Base-by-base conservation (phyloP, 2,329 filamentous ascomycete genomes). In the Aureobasidium vineae region DNA sequence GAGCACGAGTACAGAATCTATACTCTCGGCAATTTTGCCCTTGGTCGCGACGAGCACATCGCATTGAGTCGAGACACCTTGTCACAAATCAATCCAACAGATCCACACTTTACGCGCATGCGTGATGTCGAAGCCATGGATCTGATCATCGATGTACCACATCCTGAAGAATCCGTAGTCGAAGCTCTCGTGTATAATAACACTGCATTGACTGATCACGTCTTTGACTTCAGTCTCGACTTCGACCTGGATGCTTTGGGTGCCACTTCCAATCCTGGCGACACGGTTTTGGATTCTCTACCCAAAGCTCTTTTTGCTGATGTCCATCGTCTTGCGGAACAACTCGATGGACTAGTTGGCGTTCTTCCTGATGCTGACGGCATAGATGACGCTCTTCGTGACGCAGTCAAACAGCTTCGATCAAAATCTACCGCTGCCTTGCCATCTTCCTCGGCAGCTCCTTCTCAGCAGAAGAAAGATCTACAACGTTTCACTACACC, bases 11-110 rank as follows among this genome's bases (percentile, higher is more conserved):
- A 90, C 83, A 84, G 88, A 66, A 88, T 98, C 49, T 90, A 90
- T 66, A 89, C 90, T 52, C 88, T 97, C 69, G 92, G 91, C 49
- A 91, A 90, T 70, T 85, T 93, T 47, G 85, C 90, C 0, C 82
- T 99, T 3, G 94, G 94, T 4, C 88, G 90, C 56, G 92, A 98
- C 73, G 94, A 98, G 77, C 90, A 89, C 70, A 87, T 97, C 23
- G 90, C 91, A 74, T 85, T 98, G 69, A 84, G 89, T 54, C 86
- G 90, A 28, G 87, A 92, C 67, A 85, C 94, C 0, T 73, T 83
- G 47, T 75, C 78, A 31, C 87, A 92, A 33, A 86, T 89, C 66
- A 88, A 90, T 70, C 85, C 92, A 41, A 85, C 86, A 26, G 94
- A 97, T 76, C 90, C 92, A 16, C 88, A 93, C 66, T 97, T 97